phyloP scores from a whole-genome alignment of 2,329 filamentous ascomycete species.

The Paecilomyces fulvus region DNA sequence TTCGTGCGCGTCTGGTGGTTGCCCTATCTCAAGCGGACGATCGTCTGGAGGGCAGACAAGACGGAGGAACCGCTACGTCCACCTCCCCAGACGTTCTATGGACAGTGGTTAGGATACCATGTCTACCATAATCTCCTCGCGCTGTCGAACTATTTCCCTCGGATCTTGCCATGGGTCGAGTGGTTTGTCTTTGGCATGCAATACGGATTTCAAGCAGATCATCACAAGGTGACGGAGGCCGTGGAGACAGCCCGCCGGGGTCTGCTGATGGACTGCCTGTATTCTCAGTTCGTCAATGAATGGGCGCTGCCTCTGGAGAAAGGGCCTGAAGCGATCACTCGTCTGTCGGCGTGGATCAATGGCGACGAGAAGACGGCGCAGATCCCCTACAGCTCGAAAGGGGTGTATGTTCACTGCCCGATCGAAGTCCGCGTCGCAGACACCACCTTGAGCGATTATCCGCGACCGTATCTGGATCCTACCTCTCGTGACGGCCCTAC shows the following conservation, averaged over 20 bases:
- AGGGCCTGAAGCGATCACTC: slow-evolving; percentile 76
- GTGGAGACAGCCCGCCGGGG: slow-evolving; percentile 73
- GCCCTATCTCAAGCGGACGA: slow-evolving; percentile 78
- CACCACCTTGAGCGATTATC: slow-evolving; percentile 44
- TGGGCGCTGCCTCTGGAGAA: slow-evolving; percentile 85
- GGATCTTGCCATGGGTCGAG: slow-evolving; percentile 78
- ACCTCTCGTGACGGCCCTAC: slow-evolving; percentile 61
- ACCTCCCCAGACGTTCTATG: slow-evolving; percentile 67
- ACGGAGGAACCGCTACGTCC: slow-evolving; percentile 54
- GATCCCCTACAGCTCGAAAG: slow-evolving; percentile 74
- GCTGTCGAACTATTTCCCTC: slow-evolving; percentile 66
- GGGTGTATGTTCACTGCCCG: slow-evolving; percentile 78
- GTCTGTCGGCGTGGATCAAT: slow-evolving; percentile 80
- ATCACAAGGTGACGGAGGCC: slow-evolving; percentile 59
- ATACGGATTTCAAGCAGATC: slow-evolving; percentile 71
- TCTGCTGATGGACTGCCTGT: slow-evolving; percentile 92
- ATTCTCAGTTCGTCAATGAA: slow-evolving; percentile 97
- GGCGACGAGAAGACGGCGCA: slow-evolving; percentile 59
- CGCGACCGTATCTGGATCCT: slow-evolving; percentile 63
- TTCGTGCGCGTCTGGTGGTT: slow-evolving; percentile 98
- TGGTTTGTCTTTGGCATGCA: slow-evolving; percentile 98
- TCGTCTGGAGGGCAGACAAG: slow-evolving; percentile 83
- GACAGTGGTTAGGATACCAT: slow-evolving; percentile 71
- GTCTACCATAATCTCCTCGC: slow-evolving; percentile 88
- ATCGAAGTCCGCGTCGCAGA: slow-evolving; percentile 84